Conservation (phyloP, 139 green algal species). For the Zygnema circumcarinatum region DNA sequence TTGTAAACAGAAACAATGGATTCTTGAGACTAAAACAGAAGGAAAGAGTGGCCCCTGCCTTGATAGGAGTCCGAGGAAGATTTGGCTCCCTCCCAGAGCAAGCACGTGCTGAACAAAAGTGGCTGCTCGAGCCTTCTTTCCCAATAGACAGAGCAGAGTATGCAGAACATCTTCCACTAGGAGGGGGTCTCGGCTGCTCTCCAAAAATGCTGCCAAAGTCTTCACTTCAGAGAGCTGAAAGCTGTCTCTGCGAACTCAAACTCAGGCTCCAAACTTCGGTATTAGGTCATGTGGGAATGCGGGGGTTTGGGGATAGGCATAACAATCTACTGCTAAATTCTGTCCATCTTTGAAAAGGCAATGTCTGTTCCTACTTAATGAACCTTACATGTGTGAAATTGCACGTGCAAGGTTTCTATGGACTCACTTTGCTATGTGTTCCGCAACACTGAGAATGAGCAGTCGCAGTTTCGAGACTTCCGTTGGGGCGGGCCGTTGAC, state of each 20-base stretch:
- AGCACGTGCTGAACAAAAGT: constrained; percentile 27
- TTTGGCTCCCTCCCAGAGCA: constrained; percentile 38
- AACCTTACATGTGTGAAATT: too few species aligned
- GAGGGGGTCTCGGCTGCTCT: constrained; percentile 6
- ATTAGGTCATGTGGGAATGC: background rate
- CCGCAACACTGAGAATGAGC: constrained; percentile 26
- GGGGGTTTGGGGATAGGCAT: background rate
- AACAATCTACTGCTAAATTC: background rate
- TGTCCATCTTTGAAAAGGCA: too few species aligned
- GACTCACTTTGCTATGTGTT: too few species aligned
- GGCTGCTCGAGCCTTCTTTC: background rate
- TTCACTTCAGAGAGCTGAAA: constrained; percentile 35
- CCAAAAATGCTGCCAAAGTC: constrained; percentile 17
- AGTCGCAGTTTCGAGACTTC: constrained; percentile 36
- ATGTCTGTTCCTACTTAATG: too few species aligned
- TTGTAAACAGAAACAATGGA: too few species aligned
- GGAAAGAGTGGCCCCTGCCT: too few species aligned
- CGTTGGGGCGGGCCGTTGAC: background rate
- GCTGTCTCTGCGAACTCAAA: background rate
- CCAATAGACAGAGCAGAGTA: background rate
- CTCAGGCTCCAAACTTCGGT: background rate
- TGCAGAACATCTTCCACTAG: constrained; percentile 34
- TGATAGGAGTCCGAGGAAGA: constrained; percentile 42
- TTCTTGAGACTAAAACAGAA: constrained; percentile 15
- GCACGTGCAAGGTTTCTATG: too few species aligned